phyloP scores from a whole-genome alignment of 1,284 basidiomycete genomes.

The Leccinum pachyderme region DNA sequence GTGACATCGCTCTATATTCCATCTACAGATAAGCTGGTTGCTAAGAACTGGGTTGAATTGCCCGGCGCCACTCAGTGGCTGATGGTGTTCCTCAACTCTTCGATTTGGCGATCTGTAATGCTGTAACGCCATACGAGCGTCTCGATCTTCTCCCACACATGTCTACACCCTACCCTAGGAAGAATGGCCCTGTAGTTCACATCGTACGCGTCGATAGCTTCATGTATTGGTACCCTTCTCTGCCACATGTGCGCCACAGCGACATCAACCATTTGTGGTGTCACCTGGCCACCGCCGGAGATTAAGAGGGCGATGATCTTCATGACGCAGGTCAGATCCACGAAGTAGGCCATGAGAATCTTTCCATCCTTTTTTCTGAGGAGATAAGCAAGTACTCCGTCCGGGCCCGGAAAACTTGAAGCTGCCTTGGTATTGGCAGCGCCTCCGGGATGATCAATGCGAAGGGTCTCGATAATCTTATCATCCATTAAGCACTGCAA shows the following conservation, averaged over 20 bases:
- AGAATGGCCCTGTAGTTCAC: background rate
- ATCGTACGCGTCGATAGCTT: background rate
- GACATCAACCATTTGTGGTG: background rate
- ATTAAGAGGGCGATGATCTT: slow-evolving; percentile 17
- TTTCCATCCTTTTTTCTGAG: slow-evolving; percentile 10
- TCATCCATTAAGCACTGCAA: background rate
- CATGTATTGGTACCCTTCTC: slow-evolving; percentile 1
- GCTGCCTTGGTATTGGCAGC: background rate
- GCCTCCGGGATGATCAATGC: background rate
- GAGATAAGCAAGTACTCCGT: background rate
- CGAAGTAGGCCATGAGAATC: slow-evolving; percentile 25
- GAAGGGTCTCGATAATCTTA: background rate
- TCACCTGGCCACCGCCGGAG: background rate
- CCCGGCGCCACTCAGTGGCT: background rate
- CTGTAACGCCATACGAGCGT: slow-evolving; percentile 13
- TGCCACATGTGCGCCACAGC: slow-evolving; percentile 1
- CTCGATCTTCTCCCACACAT: slow-evolving; percentile 16
- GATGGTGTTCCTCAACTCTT: background rate
- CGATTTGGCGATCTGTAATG: slow-evolving; percentile 7
- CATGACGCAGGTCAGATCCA: slow-evolving; percentile 25
- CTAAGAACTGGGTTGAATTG: background rate
- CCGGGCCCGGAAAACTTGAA: background rate
- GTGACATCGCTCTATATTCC: too few species aligned
- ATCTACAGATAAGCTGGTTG: background rate
- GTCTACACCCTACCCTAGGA: background rate